Base-by-base conservation (phyloP, 2,329 filamentous ascomycete species). In the Exophiala calicioides region DNA sequence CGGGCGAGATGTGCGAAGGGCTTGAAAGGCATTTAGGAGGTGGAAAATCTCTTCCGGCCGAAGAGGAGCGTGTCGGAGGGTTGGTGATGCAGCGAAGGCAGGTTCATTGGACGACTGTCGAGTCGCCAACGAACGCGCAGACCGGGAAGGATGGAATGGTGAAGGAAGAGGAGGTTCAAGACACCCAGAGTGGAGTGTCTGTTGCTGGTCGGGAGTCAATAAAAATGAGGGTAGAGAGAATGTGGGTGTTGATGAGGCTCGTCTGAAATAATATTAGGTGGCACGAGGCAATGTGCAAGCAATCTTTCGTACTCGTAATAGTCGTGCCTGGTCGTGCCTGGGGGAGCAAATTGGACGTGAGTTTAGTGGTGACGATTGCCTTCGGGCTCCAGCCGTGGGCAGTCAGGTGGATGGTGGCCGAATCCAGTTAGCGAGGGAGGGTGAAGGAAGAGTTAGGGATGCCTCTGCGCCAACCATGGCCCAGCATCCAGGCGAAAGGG, bases 31-130 rank as follows among this genome's bases (percentile, higher is more conserved):
- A 96, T 97, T 95, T 94, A 95, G 88, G 79, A 82, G 69, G 80
- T 75, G 68, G 72, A 72, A 73, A n/a, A 10, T 73, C 79, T 80
- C 80, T 82, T 83, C 84, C 81, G 69, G 70, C 72, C 62, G 76
- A 77, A 76, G 75, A 75, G 70, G 73, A 72, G 69, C 71, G 74
- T 76, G 66, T 67, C 33, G 41, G 43, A 55, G 32, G 40, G 35
- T 29, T 74, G 71, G 69, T 74, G 66, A 68, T 76, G 73, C 67
- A 72, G 73, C 73, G 72, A 75, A 76, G 90, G 89, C 90, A 96
- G 89, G 89, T 93, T 95, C 90, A 95, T 95, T 89, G 91, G 88
- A 94, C 89, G 90, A 88, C 85, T 68, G 58, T 60, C 66, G 73
- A 44, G 84, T 84, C 87, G 88, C 78, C 89, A 93, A 94, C 85